These are phyloP conservation scores for Guyanaporus albipodus DNA, from an alignment of 768 basidiomycete genomes.

Conservation along the genomic window DNA sequence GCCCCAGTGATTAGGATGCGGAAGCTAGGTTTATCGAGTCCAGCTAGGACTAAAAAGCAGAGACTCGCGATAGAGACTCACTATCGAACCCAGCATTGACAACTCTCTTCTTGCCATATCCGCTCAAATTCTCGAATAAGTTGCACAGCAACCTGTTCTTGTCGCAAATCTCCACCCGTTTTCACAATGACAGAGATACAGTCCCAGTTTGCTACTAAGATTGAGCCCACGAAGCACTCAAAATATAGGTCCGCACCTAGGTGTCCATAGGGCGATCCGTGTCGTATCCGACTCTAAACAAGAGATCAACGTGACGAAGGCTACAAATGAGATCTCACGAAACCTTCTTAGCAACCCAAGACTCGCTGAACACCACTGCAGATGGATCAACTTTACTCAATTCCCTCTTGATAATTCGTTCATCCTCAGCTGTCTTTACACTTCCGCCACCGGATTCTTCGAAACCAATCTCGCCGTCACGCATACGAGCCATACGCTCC, in stretches of 20 bases:
- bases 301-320: conserved; percentile 1
- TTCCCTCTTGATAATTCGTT: conserved; percentile 88
- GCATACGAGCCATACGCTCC: conserved; percentile 93
- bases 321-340: conserved; percentile 5
- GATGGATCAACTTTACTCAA: conserved; percentile 95
- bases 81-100: conserved; percentile 93
- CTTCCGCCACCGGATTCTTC: conserved; percentile 41
- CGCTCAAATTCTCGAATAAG: conserved; percentile 88
- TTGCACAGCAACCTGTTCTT: conserved; percentile 96
- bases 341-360: conserved; percentile 94
- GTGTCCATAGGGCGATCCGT: conserved; percentile 94
- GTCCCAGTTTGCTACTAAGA: conserved; percentile 64
- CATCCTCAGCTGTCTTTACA: conserved; percentile 79
- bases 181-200: conserved; percentile 98
- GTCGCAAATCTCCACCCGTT: conserved; percentile 92
- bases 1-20: conserved; percentile 94
- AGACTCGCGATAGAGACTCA: conserved; percentile 32
- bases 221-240: conserved; percentile 7
- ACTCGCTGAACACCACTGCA: conserved; percentile 92
- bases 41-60: not conserved
- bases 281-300: conserved; percentile 73
- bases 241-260: conserved; percentile 50
- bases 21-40: conserved; percentile 55
- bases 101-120: conserved; percentile 95
- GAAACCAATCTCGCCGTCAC: conserved; percentile 62